phyloP scores from a whole-genome alignment of 306 rosid species.

The Lathyrus aphaca region DNA sequence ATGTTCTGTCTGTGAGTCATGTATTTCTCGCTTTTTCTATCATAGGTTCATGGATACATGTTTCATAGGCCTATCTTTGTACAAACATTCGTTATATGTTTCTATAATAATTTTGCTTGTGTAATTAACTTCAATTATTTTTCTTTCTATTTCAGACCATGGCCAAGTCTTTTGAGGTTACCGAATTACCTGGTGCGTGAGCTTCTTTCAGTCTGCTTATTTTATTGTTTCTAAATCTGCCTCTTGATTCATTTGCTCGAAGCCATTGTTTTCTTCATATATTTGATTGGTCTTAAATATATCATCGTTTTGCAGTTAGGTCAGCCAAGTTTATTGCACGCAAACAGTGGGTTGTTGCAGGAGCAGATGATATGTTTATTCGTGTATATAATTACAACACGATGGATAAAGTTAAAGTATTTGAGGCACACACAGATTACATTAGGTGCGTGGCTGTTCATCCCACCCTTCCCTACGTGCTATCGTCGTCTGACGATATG shows the following conservation, averaged over 20 bases:
- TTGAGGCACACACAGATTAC: conserved; percentile 99
- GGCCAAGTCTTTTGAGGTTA: conserved; percentile 98
- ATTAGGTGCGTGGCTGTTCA: conserved; percentile 98
- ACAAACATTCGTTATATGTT: conserved; percentile 16
- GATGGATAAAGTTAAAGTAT: conserved; percentile 96
- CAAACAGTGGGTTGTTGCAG: conserved; percentile 99
- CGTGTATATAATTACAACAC: conserved; percentile 99
- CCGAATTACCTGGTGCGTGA: conserved; percentile 89
- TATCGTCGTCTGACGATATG: conserved; percentile 99
- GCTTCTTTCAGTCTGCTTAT: conserved; percentile 30
- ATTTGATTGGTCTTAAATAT: conserved; percentile 37
- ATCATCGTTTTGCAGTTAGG: conserved; percentile 72
- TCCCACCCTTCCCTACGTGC: conserved; percentile 94
- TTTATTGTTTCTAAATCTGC: conserved; percentile 30
- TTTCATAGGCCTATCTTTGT: conserved; percentile 30
- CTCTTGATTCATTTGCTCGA: conserved; percentile 30
- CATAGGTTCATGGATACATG: conserved; percentile 12
- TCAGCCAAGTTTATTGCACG: conserved; percentile 98
- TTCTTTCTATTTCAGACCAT: conserved; percentile 68
- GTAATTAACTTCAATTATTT: conserved; percentile 43
- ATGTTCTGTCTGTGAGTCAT: conserved; percentile 1
- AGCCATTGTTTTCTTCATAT: conserved; percentile 30
- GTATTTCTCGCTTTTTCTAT: conserved; percentile 25
- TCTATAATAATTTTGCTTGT: conserved; percentile 10
- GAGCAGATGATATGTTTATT: conserved; percentile 97